Evolutionary conservation across 2,329 filamentous ascomycete genomes (phyloP), one percentile per base, ranked within the genome.

Genomic region (Penicillium corylophilum): DNA sequence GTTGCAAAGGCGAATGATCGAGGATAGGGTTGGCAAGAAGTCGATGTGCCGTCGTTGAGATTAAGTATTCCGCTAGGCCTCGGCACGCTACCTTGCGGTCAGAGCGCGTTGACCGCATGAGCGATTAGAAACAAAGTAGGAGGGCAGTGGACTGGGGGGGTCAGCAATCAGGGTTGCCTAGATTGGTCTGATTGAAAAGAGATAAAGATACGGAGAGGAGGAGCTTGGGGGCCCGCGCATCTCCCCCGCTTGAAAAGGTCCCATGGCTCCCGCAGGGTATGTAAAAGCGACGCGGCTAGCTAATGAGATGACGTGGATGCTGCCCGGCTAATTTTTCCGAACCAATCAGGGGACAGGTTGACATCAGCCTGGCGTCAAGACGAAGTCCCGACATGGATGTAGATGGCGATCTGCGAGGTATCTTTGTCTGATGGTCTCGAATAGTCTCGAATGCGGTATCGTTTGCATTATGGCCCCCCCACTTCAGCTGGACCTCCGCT

Each of bases 271-370:
- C 18, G 15, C 15, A 18, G 7, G 33, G 33, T n/a, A n/a, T n/a
- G n/a, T n/a, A n/a, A n/a, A n/a, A n/a, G n/a, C n/a, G n/a, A n/a
- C n/a, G n/a, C 26, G 8, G 26, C 35, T 18, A 16, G 35, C 35
- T 38, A 20, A 20, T 36, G 33, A 36, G 33, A 9, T 36, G 33
- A 20, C 16, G 33, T 36, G 9, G 16, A 20, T 5, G 16, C 15
- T 4, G 6, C 9, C 12, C 41, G 52, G 49, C 36, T 55, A 7
- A 20, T 36, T 44, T 50, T 15, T 51, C 49, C 50, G 22, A 10
- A 2, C 46, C 46, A 49, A 4, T 49, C 13, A 38, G 5, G 10
- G 38, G 20, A 8, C 13, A 6, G 38, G 16, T 15, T 44, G 33
- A 41, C 26, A 46, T 51, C 29, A 29, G 22, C 35, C n/a, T 22